Evolutionary conservation across 768 basidiomycete genomes (phyloP), one percentile per base, ranked within the genome.

Genomic region (Lactarius indigo): DNA sequence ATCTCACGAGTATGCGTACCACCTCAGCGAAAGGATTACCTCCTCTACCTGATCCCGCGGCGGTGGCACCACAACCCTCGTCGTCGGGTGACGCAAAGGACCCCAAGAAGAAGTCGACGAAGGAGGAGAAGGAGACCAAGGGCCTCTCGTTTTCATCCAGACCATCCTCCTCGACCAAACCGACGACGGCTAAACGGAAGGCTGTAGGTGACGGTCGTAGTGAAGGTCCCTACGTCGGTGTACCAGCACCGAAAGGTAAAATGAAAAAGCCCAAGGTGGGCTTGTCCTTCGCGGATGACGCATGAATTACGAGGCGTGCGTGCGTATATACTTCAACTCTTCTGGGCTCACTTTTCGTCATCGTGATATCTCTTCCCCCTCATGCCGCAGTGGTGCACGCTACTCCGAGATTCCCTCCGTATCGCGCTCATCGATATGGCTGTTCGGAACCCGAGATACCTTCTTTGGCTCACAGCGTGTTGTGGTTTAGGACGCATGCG

Each of bases 211-310:
- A 69, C 12, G 66, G 70, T 18, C 75, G 76, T 35, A 74, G 76
- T 39, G 70, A 69, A 20, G 64, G 68, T 44, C 72, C 70, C 39
- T 72, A 68, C 5, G 65, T 68, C 23, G 73, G 64, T 20, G 50
- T 31, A 5, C 58, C 70, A 2, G 74, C 75, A 57, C 39, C 33
- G 28, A 85, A 83, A 74, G 85, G 85, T 81, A 89, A 87, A 70
- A 59, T 78, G 4, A 90, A 87, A 77, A 72, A 66, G 52, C 75
- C 76, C 63, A 83, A 80, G 72, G 76, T 77, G 54, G 71, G 80
- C 42, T 78, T 88, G 9, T 88, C 87, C 0, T 88, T 88, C 68
- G 83, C 81, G 12, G 86, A 87, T 69, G 85, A 85, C 63, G 78
- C 84, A 47, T 85, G 70, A 79, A 65, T 39, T 1, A 7, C 23